Base-by-base conservation (phyloP, 2,329 filamentous ascomycete genomes). In the Xylaria sp. region DNA sequence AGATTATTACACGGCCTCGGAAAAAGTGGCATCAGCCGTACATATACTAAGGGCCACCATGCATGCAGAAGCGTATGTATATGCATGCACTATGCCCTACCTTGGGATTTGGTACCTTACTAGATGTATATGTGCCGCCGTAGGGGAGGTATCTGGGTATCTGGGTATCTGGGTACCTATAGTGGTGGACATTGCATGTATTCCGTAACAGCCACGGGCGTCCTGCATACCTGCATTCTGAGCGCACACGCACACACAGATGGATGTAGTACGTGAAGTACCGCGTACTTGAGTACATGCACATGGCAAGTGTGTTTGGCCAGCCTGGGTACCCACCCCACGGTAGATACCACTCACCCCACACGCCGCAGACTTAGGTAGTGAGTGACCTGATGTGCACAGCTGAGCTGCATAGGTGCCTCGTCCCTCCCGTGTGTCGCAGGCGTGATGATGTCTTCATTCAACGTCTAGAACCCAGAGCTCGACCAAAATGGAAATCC, bases 21-120 rank as follows among this genome's bases (percentile, higher is more conserved):
- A 45, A 63, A 50, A 44, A 51, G 13, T 39, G 53, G 29, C 53
- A 31, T 57, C 54, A 51, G 33, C 38, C n/a, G 7, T 58, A 63
- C 22, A 51, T 20, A 31, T n/a, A 22, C 15, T 20, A 10, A 27
- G 13, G 39, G 51, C 51, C n/a, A n/a, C n/a, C n/a, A 39, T 55
- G 51, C 51, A 55, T 39, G 51, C 33, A 25, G 17, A 22, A 27
- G 20, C 9, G 51, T 20, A 25, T 17, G 11, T 27, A 27, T 17
- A 39, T 39, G 50, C 50, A 53, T 53, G 50, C 50, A 53, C 31
- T 36, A 22, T 53, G 31, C 50, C 54, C 17, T 57, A 31, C 27
- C 42, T 59, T 49, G 27, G 20, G 13, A 5, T n/a, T 45, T 10
- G 36, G 53, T 56, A 53, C 36, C 47, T 42, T 36, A n/a, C n/a